phyloP scores from a whole-genome alignment of 208 protist species.

The Leptomonas pyrrhocoris region DNA sequence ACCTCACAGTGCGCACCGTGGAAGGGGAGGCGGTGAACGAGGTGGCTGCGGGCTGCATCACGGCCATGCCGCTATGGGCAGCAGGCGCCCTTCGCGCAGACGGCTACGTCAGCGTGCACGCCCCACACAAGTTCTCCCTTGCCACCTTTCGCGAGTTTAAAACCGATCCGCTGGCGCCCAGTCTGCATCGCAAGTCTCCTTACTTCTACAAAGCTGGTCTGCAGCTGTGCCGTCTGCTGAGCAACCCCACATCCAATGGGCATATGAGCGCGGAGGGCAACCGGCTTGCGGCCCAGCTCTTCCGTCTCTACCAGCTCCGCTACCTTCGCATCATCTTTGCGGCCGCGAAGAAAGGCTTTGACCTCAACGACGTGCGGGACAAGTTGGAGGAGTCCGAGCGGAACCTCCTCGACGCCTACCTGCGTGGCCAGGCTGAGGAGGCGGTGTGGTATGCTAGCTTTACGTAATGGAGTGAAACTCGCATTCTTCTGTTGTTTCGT shows the following conservation, averaged over 20 bases:
- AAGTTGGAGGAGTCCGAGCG: constrained; percentile 74
- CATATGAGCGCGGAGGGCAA: constrained; percentile 56
- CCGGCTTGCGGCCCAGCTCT: constrained; percentile 74
- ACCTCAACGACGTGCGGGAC: constrained; percentile 70
- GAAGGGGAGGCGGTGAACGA: constrained; percentile 53
- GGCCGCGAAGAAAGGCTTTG: constrained; percentile 70
- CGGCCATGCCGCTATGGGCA: constrained; percentile 71
- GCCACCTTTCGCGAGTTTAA: constrained; percentile 80
- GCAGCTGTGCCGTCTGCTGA: constrained; percentile 51
- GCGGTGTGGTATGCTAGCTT: constrained; percentile 42
- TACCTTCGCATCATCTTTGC: constrained; percentile 76
- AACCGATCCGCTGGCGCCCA: constrained; percentile 71
- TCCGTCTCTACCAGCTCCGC: constrained; percentile 75
- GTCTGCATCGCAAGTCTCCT: constrained; percentile 61
- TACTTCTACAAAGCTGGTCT: constrained; percentile 77
- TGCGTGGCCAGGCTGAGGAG: constrained; percentile 51
- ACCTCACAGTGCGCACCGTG: constrained; percentile 41
- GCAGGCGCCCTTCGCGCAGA: constrained; percentile 49
- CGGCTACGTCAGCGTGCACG: constrained; percentile 56
- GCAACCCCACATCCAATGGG: constrained; percentile 43
- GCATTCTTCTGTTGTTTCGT: not conserved
- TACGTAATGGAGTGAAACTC: not conserved
- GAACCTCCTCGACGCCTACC: constrained; percentile 54
- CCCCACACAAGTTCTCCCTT: constrained; percentile 58
- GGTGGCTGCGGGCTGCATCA: constrained; percentile 49